Evolutionary conservation across 805 yeast species (phyloP), one percentile per base, ranked within the genome.

Genomic region (Suhomyces vadensis): DNA sequence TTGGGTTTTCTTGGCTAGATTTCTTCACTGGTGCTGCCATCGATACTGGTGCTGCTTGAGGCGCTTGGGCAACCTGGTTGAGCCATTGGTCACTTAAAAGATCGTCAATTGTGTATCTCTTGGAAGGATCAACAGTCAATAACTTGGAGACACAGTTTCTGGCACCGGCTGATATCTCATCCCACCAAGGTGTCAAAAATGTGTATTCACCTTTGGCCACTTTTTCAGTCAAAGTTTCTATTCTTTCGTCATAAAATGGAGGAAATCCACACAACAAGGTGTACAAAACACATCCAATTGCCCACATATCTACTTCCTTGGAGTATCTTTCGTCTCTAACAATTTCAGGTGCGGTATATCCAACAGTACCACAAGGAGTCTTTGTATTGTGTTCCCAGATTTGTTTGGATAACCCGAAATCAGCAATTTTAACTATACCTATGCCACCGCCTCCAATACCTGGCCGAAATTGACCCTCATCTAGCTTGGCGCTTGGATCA

Each of bases 361-460:
- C 98, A 13, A 94, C 97, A 1, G 99, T 94, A 41, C 99, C 99
- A 68, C 99, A 94, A 0, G 99, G 99, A 0, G 99, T 94, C 75
- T 89, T 88, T 17, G 97, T 87, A 55, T 87, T 87, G 39, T 83
- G 78, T 57, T 85, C 87, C 83, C 90, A 85, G 24, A 92, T 82
- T 59, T 90, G 87, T 65, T 94, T 94, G 3, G 96, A 88, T 14
- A 94, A 71, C 0, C 99, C 99, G 67, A 94, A 94, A 65, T 94
- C 99, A 1, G 98, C 98, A 41, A 94, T 71, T 63, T 92, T 92
- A 25, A 94, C 90, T 11, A 70, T 56, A 6, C 98, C 99, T 53
- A 94, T 85, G 10, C 91, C 87, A 43, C 97, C 99, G 37, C 95
- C 96, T 25, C 99, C 99, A 16, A 87, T 69, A 9, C 87, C 87